These are phyloP conservation scores for Stellera chamaejasme DNA, from an alignment of 345 rosid genomes.

Conservation along the genomic window DNA sequence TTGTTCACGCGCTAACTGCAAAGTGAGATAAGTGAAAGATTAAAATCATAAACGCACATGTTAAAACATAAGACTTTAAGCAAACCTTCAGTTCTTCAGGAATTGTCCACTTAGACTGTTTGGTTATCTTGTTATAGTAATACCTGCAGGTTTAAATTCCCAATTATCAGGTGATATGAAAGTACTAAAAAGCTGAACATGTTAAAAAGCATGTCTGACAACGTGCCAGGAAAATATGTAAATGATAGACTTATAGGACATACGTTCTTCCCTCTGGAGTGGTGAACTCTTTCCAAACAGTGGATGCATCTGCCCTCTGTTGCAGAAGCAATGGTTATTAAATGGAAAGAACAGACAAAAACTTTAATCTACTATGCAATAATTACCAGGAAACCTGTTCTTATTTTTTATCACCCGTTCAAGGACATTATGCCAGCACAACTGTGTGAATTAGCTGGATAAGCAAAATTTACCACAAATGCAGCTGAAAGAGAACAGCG, in stretches of 20 bases:
- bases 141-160: conserved; percentile 42
- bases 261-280: conserved; percentile 87
- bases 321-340: conserved; percentile 13
- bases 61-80: conserved; percentile 8
- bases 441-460: no score
- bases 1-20: conserved; percentile 94
- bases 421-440: no score
- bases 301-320: conserved; percentile 98
- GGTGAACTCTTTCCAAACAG: conserved; percentile 98
- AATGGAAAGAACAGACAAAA: conserved; percentile 10
- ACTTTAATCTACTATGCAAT: neutral
- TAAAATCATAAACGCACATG: conserved; percentile 11
- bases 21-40: conserved; percentile 16
- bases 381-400: no score
- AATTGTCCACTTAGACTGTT: conserved; percentile 92
- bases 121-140: conserved; percentile 89
- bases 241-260: conserved; percentile 7
- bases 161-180: conserved; percentile 2
- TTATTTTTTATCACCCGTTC: no score
- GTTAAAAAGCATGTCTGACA: neutral
- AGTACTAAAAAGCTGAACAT: neutral
- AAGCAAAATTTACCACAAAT: no score
- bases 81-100: conserved; percentile 92
- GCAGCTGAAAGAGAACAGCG: no score
- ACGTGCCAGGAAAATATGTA: neutral